Base-by-base conservation (phyloP, 2,329 filamentous ascomycete species). In the Pseudocercospora musae region DNA sequence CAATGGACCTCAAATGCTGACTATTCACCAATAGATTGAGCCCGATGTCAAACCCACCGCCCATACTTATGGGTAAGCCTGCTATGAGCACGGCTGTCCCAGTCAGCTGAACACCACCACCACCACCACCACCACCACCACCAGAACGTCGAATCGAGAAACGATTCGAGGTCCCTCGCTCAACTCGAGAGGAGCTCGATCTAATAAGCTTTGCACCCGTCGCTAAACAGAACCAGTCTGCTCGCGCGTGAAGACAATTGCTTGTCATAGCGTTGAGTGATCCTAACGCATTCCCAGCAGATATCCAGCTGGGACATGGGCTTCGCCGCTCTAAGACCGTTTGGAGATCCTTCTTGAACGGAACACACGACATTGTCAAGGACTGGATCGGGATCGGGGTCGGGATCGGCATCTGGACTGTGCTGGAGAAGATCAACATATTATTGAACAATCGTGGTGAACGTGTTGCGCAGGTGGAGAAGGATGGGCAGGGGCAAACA, bases 11-110 rank as follows among this genome's bases (percentile, higher is more conserved):
- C 21, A 21, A 27, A 21, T 18, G 29, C 52, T 54, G 13, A 52
- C 48, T 42, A 18, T 42, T 59, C 18, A n/a, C 42, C 18, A 18
- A 20, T 53, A 63, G 60, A 57, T 52, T 53, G 57, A 57, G 20
- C 59, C 57, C 52, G 60, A 63, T 53, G 29, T 53, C 44, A 23
- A 59, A 49, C 50, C 50, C 15, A 27, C 53, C 33, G 40, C 44
- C 48, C 58, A 63, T 40, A 58, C 62, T 18, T 63, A 63, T 23
- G 62, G 62, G 27, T 63, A 57, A 57, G 49, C 21, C 37, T n/a
- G 49, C 33, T 46, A 23, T 48, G 2, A 52, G 4, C 15, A 4
- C 37, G n/a, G 37, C n/a, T 40, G 37, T 40, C 2, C 15, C 37
- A 40, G 37, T 40, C 37, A 18, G 37, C 37, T 15, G 37, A 37